These are phyloP conservation scores for Chlamydomonas schloesseri DNA, from an alignment of 139 green algal genomes.

Conservation along the genomic window DNA sequence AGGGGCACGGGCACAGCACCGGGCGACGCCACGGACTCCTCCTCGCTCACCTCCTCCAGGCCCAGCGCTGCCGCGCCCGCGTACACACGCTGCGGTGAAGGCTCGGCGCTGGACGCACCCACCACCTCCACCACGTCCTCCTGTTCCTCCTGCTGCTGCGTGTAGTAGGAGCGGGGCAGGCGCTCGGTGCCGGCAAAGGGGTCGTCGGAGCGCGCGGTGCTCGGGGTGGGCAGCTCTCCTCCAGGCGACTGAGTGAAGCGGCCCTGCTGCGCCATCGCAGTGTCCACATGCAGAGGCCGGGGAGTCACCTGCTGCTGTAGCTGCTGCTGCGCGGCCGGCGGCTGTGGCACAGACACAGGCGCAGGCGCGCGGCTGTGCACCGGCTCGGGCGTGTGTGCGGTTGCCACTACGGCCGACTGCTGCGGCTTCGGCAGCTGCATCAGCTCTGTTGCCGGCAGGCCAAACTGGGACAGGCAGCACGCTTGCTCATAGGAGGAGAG, in stretches of 20 bases:
- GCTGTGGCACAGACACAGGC: neutral
- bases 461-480: constrained; percentile 8
- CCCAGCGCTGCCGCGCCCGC: neutral
- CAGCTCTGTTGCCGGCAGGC: neutral
- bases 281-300: neutral
- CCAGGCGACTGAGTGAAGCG: neutral
- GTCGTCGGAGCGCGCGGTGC: constrained; percentile 1
- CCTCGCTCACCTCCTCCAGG: neutral
- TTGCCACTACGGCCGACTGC: neutral
- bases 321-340: neutral
- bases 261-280: neutral
- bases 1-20: too few species aligned
- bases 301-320: neutral
- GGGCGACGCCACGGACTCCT: too few species aligned
- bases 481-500: constrained; percentile 28
- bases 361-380: too few species aligned
- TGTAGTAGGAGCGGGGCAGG: neutral
- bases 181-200: constrained; percentile 22
- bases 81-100: neutral
- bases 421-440: neutral
- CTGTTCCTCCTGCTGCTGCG: too few species aligned
- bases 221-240: neutral
- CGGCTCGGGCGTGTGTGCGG: neutral
- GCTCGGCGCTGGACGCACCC: neutral
- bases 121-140: too few species aligned